A percentile compares a stretch with the other conserved stretches of the same genome.
These are phyloP conservation scores for Polytrichum formosum DNA, from an alignment of 225 moss, liverwort and hornwort species.

Conservation along the genomic window DNA sequence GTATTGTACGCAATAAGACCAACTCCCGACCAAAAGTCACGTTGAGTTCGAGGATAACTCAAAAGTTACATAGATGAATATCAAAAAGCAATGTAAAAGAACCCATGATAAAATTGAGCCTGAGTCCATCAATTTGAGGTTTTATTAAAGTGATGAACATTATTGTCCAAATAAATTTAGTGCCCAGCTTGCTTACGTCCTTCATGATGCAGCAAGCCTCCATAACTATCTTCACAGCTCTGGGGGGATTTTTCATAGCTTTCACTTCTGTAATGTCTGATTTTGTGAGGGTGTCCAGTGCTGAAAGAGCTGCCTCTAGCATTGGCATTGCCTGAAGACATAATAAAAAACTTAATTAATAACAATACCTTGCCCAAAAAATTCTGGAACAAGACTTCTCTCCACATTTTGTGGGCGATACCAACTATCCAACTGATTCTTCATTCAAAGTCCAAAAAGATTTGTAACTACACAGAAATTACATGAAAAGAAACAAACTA, in stretches of 20 bases:
- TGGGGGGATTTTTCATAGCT: constrained; percentile 66
- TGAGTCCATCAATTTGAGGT: too few relatives aligned
- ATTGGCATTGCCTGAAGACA: constrained; percentile 61
- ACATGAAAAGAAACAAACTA: too few relatives aligned
- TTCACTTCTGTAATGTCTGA: constrained; percentile 73
- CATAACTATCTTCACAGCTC: constrained; percentile 67
- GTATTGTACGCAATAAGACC: too few relatives aligned
- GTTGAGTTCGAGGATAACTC: too few relatives aligned
- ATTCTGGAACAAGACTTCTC: not conserved
- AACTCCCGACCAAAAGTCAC: constrained; percentile 3
- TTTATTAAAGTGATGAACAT: too few relatives aligned
- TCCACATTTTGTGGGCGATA: too few relatives aligned
- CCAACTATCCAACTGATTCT: too few relatives aligned
- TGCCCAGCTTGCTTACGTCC: constrained; percentile 23
- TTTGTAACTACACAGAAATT: not conserved
- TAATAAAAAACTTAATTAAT: not conserved
- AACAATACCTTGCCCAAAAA: too few relatives aligned
- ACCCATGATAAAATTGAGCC: too few relatives aligned
- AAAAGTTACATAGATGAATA: too few relatives aligned
- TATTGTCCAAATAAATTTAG: too few relatives aligned
- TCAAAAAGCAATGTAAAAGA: too few relatives aligned
- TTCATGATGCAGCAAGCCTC: constrained; percentile 74
- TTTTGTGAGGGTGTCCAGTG: constrained; percentile 68
- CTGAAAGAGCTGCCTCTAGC: constrained; percentile 59
- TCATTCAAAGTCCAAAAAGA: not conserved